Conservation (phyloP, 108 stramenopile species). For the Cyclotella sp. region DNA sequence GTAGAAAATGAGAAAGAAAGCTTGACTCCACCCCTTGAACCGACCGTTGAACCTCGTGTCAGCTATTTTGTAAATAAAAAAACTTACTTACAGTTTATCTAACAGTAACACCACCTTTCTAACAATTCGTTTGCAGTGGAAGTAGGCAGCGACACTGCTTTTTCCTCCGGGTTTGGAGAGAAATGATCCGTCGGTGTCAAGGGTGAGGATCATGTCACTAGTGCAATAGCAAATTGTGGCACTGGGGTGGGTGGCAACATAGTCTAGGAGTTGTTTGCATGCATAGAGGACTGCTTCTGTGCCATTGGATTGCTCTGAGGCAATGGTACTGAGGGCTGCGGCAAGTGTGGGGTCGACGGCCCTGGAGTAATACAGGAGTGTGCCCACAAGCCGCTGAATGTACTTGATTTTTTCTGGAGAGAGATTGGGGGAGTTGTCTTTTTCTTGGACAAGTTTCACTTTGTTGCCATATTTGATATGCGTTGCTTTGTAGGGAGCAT, state of each 20-base stretch:
- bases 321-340: background rate
- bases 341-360: conserved; percentile 14
- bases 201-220: no score
- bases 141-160: no score
- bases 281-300: background rate
- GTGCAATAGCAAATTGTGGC: no score
- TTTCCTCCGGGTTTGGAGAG: no score
- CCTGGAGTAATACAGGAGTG: conserved; percentile 19
- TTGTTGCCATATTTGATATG: background rate
- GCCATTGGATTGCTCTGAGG: background rate
- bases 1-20: no score
- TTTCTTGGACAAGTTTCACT: background rate
- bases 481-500: background rate
- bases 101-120: no score
- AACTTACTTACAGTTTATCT: no score
- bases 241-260: conserved; percentile 5
- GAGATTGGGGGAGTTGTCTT: conserved; percentile 3
- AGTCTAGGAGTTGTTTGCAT: conserved; percentile 20
- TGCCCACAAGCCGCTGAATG: conserved; percentile 15
- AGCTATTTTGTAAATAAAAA: no score
- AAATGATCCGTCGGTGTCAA: no score
- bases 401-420: background rate
- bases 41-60: no score
- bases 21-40: no score
- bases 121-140: no score